phyloP scores from a whole-genome alignment of 1,284 basidiomycete species.

The Wolfiporia cocos region DNA sequence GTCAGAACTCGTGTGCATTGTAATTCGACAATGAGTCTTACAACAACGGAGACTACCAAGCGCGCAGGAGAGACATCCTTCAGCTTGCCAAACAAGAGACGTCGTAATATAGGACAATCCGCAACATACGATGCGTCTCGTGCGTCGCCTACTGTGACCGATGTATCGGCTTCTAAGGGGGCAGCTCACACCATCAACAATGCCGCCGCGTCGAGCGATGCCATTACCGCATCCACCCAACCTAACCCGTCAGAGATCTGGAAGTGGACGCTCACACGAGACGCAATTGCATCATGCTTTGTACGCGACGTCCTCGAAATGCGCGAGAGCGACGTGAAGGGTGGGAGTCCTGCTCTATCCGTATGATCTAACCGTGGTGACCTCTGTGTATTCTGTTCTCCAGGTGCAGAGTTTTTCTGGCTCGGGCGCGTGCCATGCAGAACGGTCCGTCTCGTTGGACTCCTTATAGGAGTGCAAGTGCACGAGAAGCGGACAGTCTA shows the following conservation, averaged over 20 bases:
- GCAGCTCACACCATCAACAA: too few relatives aligned
- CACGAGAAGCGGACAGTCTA: slow-evolving; percentile 59
- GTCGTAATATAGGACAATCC: too few relatives aligned
- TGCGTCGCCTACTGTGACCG: too few relatives aligned
- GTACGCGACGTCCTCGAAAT: slow-evolving; percentile 53
- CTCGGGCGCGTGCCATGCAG: slow-evolving; percentile 67
- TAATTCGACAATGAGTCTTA: too few relatives aligned
- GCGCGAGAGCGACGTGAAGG: slow-evolving; percentile 35
- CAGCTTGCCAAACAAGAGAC: too few relatives aligned
- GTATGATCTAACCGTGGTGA: background rate
- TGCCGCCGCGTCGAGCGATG: too few relatives aligned
- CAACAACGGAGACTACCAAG: too few relatives aligned
- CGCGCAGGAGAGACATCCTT: too few relatives aligned
- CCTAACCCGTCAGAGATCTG: slow-evolving; percentile 30
- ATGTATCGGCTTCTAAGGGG: too few relatives aligned
- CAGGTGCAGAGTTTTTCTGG: slow-evolving; percentile 54
- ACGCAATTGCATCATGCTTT: slow-evolving; percentile 56
- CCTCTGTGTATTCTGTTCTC: background rate
- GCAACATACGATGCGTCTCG: too few relatives aligned
- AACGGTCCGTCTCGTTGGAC: slow-evolving; percentile 49
- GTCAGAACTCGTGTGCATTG: too few relatives aligned
- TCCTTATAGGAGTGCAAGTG: slow-evolving; percentile 54
- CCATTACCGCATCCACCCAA: too few relatives aligned
- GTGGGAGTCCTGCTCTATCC: slow-evolving; percentile 20
- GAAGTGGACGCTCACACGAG: slow-evolving; percentile 58